Conservation (phyloP, 2,329 filamentous ascomycete genomes). For the Colletotrichum viniferum region DNA sequence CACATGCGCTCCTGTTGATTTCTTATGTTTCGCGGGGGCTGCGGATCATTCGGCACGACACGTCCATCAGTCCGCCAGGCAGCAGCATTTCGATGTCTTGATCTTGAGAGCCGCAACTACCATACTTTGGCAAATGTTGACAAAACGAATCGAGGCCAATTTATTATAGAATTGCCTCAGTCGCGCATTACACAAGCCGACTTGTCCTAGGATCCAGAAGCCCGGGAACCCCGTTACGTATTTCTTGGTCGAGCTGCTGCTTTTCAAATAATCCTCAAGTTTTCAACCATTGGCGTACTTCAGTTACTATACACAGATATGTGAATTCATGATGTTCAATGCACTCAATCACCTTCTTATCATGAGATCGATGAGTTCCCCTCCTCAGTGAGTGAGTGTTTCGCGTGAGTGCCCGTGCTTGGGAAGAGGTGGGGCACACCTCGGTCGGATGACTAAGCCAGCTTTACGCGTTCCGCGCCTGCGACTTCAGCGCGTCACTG, state of each 20-base stretch:
- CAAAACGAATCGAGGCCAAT: neutral
- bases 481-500: neutral
- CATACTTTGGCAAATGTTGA: neutral
- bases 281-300: too few relatives aligned
- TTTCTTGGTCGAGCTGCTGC: too few relatives aligned
- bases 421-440: neutral
- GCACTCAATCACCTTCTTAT: neutral
- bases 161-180: fast-evolving
- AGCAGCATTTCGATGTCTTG: neutral
- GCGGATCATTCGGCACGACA: neutral
- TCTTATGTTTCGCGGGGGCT: neutral
- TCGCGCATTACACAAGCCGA: too few relatives aligned
- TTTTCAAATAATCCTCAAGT: too few relatives aligned
- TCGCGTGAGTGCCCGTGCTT: neutral
- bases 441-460: neutral
- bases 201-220: too few relatives aligned
- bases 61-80: neutral
- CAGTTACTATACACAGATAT: too few relatives aligned
- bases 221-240: too few relatives aligned
- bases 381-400: neutral
- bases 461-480: neutral
- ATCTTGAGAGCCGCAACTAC: neutral
- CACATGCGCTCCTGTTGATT: neutral
- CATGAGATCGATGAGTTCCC: neutral
- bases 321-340: neutral